A percentile compares a stretch with the other conserved stretches of the same genome.
Evolutionary conservation across 2,329 filamentous ascomycete genomes (phyloP).

Genomic region (Ceratocystis smalleyi): DNA sequence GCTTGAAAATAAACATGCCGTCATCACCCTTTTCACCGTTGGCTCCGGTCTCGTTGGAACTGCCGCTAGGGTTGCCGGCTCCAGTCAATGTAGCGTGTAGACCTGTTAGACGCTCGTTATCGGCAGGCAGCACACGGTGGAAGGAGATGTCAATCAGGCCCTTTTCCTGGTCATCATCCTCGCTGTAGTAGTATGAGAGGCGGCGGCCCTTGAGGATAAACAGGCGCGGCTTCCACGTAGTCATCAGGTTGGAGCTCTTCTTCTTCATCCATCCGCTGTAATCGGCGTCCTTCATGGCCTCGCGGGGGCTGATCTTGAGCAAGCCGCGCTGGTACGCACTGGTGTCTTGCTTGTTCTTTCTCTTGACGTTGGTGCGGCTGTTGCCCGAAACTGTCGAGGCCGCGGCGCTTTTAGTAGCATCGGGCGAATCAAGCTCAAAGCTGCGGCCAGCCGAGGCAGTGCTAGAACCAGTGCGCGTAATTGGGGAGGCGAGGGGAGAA

Average conservation of each 20-base stretch:
- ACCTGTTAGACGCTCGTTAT: slow-evolving; percentile 78
- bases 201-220: slow-evolving; percentile 86
- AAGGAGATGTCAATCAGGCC: slow-evolving; percentile 96
- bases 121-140: slow-evolving; percentile 87
- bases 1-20: slow-evolving; percentile 92
- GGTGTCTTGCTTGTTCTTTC: slow-evolving; percentile 84
- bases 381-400: slow-evolving; percentile 34
- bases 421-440: slow-evolving; percentile 64
- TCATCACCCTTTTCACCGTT: slow-evolving; percentile 39
- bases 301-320: slow-evolving; percentile 61
- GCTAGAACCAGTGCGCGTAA: slow-evolving; percentile 61
- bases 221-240: slow-evolving; percentile 92
- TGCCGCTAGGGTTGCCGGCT: slow-evolving; percentile 48
- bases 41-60: slow-evolving; percentile 24
- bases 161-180: slow-evolving; percentile 81
- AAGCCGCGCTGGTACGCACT: slow-evolving; percentile 85
- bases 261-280: slow-evolving; percentile 99
- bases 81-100: slow-evolving; percentile 85
- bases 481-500: slow-evolving; percentile 38
- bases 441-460: slow-evolving; percentile 50
- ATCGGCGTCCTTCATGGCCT: slow-evolving; percentile 74
- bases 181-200: slow-evolving; percentile 89
- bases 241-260: slow-evolving; percentile 89
- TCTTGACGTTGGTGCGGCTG: slow-evolving; percentile 28
- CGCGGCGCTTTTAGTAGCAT: slow-evolving; percentile 37